A percentile compares a stretch with the other conserved stretches of the same genome.
phyloP scores from a whole-genome alignment of 257 asterid genomes.

The Cruciata laevipes region DNA sequence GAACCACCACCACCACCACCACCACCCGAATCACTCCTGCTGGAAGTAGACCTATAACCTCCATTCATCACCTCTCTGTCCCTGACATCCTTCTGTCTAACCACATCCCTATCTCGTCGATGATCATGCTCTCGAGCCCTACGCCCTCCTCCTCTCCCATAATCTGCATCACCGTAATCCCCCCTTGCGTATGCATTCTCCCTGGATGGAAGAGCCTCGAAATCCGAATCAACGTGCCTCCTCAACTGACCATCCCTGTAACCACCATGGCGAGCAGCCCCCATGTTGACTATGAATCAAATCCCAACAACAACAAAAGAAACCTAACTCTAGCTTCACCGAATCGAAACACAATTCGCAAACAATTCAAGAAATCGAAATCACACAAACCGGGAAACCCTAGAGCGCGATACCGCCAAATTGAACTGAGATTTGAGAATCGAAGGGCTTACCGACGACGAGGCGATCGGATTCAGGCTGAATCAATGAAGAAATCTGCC shows the following conservation, averaged over 20 bases:
- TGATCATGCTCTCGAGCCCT: constrained; percentile 19
- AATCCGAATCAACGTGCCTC: constrained; percentile 48
- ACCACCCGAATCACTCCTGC: constrained; percentile 48
- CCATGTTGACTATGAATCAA: constrained; percentile 35
- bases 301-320: constrained; percentile 3
- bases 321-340: not conserved
- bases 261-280: constrained; percentile 72
- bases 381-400: constrained; percentile 5
- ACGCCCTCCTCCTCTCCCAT: constrained; percentile 24
- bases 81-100: constrained; percentile 48
- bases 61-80: constrained; percentile 47
- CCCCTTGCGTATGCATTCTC: constrained; percentile 38
- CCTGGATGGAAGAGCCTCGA: constrained; percentile 35
- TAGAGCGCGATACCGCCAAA: not conserved
- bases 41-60: constrained; percentile 34
- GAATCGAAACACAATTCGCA: not conserved
- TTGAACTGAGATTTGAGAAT: not conserved
- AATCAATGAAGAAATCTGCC: not conserved
- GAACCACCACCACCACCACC: constrained; percentile 25
- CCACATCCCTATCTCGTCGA: constrained; percentile 34
- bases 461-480: not conserved
- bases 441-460: constrained; percentile 16
- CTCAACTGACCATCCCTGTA: constrained; percentile 55
- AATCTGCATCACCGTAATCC: constrained; percentile 40
- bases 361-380: not conserved